phyloP scores from a whole-genome alignment of 192 early-diverging fungal species.

The Thoreauomyces humboldtii region DNA sequence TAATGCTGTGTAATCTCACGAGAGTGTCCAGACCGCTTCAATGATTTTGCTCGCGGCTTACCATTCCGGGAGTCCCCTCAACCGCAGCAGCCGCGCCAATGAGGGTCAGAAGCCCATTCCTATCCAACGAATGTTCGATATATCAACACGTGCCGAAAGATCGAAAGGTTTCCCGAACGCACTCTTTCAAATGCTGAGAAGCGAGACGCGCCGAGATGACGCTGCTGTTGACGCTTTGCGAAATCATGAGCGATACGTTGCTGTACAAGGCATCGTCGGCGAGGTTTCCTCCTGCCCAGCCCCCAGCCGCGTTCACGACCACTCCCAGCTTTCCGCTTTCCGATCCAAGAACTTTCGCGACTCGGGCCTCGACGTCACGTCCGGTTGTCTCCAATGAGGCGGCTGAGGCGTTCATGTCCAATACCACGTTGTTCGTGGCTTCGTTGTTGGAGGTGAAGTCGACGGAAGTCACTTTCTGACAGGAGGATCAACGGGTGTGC shows the following conservation, averaged over 20 bases:
- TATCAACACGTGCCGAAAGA: too few relatives aligned
- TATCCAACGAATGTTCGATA: too few relatives aligned
- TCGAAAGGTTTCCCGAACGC: too few relatives aligned
- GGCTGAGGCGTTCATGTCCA: conserved; percentile 36
- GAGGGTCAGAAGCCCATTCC: not conserved
- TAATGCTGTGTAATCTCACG: too few relatives aligned
- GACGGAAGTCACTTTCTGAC: conserved; percentile 71
- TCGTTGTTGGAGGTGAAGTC: conserved; percentile 72
- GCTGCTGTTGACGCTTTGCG: conserved; percentile 79
- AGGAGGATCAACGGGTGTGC: too few relatives aligned
- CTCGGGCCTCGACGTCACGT: conserved; percentile 43
- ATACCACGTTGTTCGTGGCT: conserved; percentile 71
- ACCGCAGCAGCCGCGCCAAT: conserved; percentile 10
- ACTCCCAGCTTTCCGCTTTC: conserved; percentile 63
- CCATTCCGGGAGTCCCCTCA: conserved; percentile 6
- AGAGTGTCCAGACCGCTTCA: too few relatives aligned
- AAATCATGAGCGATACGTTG: conserved; percentile 72
- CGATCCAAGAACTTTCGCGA: conserved; percentile 33
- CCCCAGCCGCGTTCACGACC: conserved; percentile 90
- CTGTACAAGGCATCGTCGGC: conserved; percentile 60
- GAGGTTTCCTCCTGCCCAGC: conserved; percentile 91
- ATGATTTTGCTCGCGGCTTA: too few relatives aligned
- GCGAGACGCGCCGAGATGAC: conserved; percentile 82
- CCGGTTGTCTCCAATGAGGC: conserved; percentile 65
- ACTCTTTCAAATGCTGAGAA: conserved; percentile 68